Evolutionary conservation across 176 grass and related monocot genomes (phyloP).

Genomic region (Raddia distichophylla): DNA sequence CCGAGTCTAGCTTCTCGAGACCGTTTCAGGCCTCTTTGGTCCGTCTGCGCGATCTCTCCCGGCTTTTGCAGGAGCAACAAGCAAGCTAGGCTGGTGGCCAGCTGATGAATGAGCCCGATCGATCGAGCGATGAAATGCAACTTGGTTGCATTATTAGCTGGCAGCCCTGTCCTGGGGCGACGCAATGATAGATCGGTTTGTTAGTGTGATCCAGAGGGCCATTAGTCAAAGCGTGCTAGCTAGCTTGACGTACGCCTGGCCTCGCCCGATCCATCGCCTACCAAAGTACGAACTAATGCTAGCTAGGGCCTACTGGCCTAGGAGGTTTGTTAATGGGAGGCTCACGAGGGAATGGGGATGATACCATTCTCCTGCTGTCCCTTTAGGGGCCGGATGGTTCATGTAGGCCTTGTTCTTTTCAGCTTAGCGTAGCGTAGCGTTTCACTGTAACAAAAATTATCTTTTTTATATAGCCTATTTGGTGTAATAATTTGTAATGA

Average conservation of each 20-base stretch:
- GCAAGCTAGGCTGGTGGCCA: background rate
- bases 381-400: too few species aligned
- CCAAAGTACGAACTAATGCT: background rate
- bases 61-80: conserved; percentile 32
- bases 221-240: conserved; percentile 12
- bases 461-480: too few species aligned
- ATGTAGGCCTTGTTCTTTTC: too few species aligned
- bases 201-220: background rate
- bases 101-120: background rate
- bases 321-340: background rate
- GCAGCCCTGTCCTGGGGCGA: background rate
- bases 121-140: background rate
- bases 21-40: too few species aligned
- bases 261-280: background rate
- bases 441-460: too few species aligned
- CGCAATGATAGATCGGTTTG: background rate
- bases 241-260: conserved; percentile 42
- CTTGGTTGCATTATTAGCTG: conserved; percentile 13
- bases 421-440: too few species aligned
- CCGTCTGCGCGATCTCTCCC: background rate
- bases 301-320: too few species aligned
- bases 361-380: too few species aligned
- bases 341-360: background rate
- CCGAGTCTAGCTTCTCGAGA: too few species aligned
- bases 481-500: too few species aligned